A percentile compares a stretch with the other conserved stretches of the same genome.
These are phyloP conservation scores for Pichia phayaonensis DNA, from an alignment of 805 yeast genomes.

Conservation along the genomic window DNA sequence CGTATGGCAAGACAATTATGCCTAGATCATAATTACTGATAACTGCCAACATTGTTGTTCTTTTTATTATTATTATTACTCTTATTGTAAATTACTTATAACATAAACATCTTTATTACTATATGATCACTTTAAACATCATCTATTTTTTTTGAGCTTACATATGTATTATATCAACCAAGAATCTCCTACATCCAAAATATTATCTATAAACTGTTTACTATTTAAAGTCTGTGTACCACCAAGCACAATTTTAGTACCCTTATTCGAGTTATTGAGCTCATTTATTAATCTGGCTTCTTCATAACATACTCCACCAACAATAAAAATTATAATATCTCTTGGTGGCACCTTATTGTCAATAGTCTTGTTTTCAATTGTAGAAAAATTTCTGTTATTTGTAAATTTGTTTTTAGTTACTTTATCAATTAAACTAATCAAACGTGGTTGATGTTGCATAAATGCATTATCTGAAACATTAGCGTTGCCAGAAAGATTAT, in stretches of 20 bases:
- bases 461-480: conserved; percentile 58
- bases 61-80: background rate
- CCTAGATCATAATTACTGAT: conserved; percentile 26
- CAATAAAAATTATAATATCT: conserved; percentile 62
- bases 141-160: background rate
- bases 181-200: conserved; percentile 16
- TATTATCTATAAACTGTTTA: conserved; percentile 28
- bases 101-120: background rate
- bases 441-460: conserved; percentile 84
- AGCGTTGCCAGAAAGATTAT: conserved; percentile 25
- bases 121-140: background rate
- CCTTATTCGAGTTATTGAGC: conserved; percentile 48
- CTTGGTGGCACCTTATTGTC: conserved; percentile 35
- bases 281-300: conserved; percentile 81
- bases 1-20: conserved; percentile 63
- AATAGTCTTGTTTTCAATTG: conserved; percentile 21
- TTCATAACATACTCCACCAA: conserved; percentile 90
- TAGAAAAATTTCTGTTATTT: conserved; percentile 13
- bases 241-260: conserved; percentile 69
- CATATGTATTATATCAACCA: conserved; percentile 11
- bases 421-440: conserved; percentile 41
- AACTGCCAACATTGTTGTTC: conserved; percentile 5
- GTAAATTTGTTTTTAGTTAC: conserved; percentile 35
- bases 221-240: conserved; percentile 59
- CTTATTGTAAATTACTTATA: background rate